A percentile compares a stretch with the other conserved stretches of the same genome.
Conservation (phyloP, 352 stramenopile species). For the Pythium coloratum region DNA sequence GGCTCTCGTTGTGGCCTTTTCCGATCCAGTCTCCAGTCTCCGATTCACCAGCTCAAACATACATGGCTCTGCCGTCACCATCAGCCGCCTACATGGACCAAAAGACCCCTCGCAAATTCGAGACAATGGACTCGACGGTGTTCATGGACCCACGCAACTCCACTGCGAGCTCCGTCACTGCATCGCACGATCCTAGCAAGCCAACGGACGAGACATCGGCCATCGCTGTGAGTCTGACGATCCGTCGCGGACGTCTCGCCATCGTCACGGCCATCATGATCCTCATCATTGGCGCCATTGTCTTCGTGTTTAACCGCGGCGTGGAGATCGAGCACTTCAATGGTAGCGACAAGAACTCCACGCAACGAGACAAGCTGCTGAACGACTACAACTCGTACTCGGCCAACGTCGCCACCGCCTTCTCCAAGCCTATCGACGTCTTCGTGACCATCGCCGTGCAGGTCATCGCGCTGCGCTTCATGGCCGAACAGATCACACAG, state of each 20-base stretch:
- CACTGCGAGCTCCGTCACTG: too few species aligned
- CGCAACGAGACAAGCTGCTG: constrained; percentile 18
- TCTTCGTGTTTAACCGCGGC: constrained; percentile 2
- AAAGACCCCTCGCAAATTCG: too few species aligned
- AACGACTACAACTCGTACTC: too few species aligned
- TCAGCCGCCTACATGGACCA: too few species aligned
- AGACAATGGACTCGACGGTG: too few species aligned
- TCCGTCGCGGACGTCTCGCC: background rate
- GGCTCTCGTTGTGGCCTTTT: too few species aligned
- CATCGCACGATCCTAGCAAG: too few species aligned
- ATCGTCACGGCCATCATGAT: background rate
- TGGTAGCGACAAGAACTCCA: background rate
- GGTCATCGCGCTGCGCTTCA: constrained; percentile 5
- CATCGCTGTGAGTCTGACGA: background rate
- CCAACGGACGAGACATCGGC: too few species aligned
- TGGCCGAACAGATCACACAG: constrained; percentile 1
- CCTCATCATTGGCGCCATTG: background rate
- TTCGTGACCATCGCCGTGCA: constrained; percentile 12
- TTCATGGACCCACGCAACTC: too few species aligned
- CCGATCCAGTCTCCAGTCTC: too few species aligned
- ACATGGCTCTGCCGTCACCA: too few species aligned
- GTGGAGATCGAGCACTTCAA: constrained; percentile 19
- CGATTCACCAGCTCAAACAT: too few species aligned
- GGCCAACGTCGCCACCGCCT: constrained; percentile 21
- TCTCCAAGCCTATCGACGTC: constrained; percentile 18